Evolutionary conservation across 2,329 filamentous ascomycete species (phyloP), one percentile per base, ranked within the genome.

Genomic region (Aspergillus sp.): DNA sequence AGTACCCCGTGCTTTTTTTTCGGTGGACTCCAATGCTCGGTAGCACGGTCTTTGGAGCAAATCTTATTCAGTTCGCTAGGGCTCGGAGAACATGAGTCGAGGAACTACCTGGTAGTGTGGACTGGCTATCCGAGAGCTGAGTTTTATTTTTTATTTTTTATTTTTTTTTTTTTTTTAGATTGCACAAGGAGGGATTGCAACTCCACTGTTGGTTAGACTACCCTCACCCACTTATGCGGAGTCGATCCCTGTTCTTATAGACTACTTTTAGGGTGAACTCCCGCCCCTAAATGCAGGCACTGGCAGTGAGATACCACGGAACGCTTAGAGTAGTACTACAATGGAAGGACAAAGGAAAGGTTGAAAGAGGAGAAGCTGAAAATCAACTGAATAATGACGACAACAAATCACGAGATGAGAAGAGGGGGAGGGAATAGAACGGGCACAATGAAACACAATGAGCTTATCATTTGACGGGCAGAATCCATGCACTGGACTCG

Each of bases 1-100:
- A 43, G 32, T 47, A 55, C 53, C 53, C 53, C 53, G 53, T 55
- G 53, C 39, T 55, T 25, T n/a, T 47, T 25, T 55, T 25, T 21
- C 47, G 53, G 53, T 55, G 38, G 39, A 21, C n/a, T 32, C 8
- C 8, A 25, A 47, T 55, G 53, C 17, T 32, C 41, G 23, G 39
- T 55, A 32, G 53, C 53, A 55, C 41, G 53, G 53, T 55, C 51
- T 41, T 10, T 55, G 13, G 10, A 17, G 19, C 8, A 43, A 21
- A 45, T 45, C 41, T 45, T 23, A 45, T 45, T 19, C 41, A 45
- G 52, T 45, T 38, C 13, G 23, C 45, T 49, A 49, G 45, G 45
- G 45, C 23, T 49, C 21, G 45, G 45, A n/a, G 45, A 15, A 30
- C 23, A n/a, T 45, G 23, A 49, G 10, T 49, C 45, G 23, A 49